These are phyloP conservation scores for Galerina sulciceps DNA, from an alignment of 768 basidiomycete genomes.

Conservation along the genomic window DNA sequence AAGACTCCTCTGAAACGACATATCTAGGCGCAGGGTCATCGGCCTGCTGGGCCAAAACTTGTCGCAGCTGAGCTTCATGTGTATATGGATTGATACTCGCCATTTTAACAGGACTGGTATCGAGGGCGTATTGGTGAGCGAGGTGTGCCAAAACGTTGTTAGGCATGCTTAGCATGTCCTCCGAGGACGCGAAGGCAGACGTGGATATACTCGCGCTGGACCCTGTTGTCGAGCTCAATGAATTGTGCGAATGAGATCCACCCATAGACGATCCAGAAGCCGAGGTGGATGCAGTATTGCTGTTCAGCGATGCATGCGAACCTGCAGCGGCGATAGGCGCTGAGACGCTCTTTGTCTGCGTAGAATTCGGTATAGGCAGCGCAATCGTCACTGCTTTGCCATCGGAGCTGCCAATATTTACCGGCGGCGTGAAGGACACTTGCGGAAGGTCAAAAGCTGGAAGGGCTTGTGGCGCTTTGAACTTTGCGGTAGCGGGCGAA, in stretches of 20 bases:
- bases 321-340: slow-evolving; percentile 62
- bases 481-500: slow-evolving; percentile 88
- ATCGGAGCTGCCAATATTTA: slow-evolving; percentile 26
- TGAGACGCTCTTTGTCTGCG: slow-evolving; percentile 68
- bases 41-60: slow-evolving; percentile 31
- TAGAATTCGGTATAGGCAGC: slow-evolving; percentile 48
- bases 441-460: slow-evolving; percentile 49
- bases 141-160: slow-evolving; percentile 51
- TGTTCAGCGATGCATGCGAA: slow-evolving; percentile 39
- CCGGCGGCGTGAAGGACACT: slow-evolving; percentile 45
- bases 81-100: slow-evolving; percentile 41
- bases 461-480: slow-evolving; percentile 60
- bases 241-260: slow-evolving; percentile 54
- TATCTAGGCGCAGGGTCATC: slow-evolving; percentile 53
- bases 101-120: slow-evolving; percentile 30
- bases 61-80: slow-evolving; percentile 43
- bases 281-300: slow-evolving; percentile 43
- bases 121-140: slow-evolving; percentile 51
- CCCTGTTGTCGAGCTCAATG: slow-evolving; percentile 55
- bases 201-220: slow-evolving; percentile 56
- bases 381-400: slow-evolving; percentile 49
- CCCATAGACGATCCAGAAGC: slow-evolving; percentile 53
- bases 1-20: slow-evolving; percentile 72
- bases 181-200: slow-evolving; percentile 51
- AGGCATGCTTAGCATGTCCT: slow-evolving; percentile 56